phyloP scores from a whole-genome alignment of 2,329 filamentous ascomycete genomes.

The Monilinia polystroma region DNA sequence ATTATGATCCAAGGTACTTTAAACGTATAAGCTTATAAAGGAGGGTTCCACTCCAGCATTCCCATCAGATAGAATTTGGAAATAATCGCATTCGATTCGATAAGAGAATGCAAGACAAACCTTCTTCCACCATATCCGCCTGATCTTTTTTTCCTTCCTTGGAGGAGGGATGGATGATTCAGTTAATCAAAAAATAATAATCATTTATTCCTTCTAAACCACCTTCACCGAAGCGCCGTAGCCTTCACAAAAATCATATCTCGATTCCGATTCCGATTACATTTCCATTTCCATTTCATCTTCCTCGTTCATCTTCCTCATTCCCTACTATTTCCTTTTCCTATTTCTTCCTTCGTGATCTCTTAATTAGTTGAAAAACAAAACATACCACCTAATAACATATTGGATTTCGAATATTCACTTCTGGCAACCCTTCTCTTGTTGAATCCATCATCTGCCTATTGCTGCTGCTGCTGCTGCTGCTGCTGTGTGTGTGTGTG shows the following conservation, averaged over 20 bases:
- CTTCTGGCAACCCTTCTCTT: background rate
- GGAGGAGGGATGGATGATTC: background rate
- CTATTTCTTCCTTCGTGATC: background rate
- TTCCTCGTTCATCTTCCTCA: background rate
- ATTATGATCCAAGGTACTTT: background rate
- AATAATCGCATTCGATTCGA: constrained; percentile 4
- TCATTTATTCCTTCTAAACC: background rate
- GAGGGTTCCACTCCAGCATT: background rate
- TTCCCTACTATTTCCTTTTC: background rate
- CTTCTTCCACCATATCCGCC: constrained; percentile 6
- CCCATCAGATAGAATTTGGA: background rate
- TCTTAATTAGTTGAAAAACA: background rate
- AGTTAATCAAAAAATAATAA: background rate
- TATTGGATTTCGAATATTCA: background rate
- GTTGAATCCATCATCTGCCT: constrained; percentile 21
- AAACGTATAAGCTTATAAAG: background rate
- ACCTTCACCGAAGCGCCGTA: constrained; percentile 8
- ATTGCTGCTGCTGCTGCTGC: background rate
- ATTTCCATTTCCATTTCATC: background rate
- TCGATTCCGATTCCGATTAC: background rate
- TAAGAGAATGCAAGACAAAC: background rate
- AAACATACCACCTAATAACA: constrained; percentile 1
- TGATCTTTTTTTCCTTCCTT: constrained; percentile 4
- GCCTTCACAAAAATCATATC: constrained; percentile 5
- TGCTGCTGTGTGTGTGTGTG: no score